phyloP scores from a whole-genome alignment of 208 protist species.

The Entamoeba histolytica region DNA sequence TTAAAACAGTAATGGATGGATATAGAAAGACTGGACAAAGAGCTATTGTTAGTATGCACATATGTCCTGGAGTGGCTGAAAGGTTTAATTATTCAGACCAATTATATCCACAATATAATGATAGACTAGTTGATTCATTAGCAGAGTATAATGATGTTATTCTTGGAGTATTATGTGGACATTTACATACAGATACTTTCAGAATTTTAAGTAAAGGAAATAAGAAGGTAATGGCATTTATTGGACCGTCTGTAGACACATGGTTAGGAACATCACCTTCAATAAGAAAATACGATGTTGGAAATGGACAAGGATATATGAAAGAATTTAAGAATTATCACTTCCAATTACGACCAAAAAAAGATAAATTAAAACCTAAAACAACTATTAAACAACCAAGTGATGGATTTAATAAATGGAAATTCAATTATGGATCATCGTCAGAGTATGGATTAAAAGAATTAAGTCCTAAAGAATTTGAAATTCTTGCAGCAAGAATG shows the following conservation, averaged over 20 bases:
- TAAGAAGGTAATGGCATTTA: not conserved
- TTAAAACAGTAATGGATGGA: not conserved
- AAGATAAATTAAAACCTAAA: not conserved
- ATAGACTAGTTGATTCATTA: not conserved
- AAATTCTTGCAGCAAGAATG: not conserved
- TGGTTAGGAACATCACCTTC: not conserved
- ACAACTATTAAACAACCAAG: not conserved
- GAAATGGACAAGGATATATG: not conserved
- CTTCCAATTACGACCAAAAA: not conserved
- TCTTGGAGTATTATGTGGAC: not conserved
- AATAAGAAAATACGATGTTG: not conserved
- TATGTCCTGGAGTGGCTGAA: not conserved
- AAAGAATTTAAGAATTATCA: not conserved
- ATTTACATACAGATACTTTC: not conserved
- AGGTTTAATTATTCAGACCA: not conserved
- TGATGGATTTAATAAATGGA: not conserved
- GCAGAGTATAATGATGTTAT: not conserved
- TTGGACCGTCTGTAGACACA: not conserved
- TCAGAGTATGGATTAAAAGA: not conserved
- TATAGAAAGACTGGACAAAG: not conserved
- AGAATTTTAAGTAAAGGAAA: not conserved
- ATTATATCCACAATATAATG: conserved; percentile 1
- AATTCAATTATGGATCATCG: not conserved
- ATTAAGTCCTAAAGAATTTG: not conserved
- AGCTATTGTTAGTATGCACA: not conserved